Conservation (phyloP, 225 moss, liverwort and hornwort genomes). For the Pseudisothecium myosuroides region DNA sequence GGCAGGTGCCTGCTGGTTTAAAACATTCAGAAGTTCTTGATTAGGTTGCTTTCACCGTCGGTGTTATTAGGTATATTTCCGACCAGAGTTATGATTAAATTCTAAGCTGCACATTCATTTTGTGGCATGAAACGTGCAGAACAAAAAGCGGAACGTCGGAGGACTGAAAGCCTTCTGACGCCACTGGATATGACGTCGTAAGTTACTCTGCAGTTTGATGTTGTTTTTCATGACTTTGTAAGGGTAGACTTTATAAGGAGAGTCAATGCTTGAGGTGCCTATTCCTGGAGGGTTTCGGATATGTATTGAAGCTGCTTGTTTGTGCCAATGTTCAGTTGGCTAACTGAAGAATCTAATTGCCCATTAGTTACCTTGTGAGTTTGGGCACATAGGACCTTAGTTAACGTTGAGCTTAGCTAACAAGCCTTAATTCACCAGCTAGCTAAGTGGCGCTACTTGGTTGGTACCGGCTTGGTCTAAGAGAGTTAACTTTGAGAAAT, state of each 20-base stretch:
- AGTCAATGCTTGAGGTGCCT: not conserved
- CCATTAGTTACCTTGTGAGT: not conserved
- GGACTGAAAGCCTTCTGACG: constrained; percentile 20
- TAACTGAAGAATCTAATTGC: not conserved
- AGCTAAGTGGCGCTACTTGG: not conserved
- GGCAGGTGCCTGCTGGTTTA: not conserved
- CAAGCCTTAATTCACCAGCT: not conserved
- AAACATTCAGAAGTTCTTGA: not conserved
- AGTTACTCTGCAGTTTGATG: not conserved
- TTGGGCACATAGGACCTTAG: not conserved
- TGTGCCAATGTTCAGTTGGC: not conserved
- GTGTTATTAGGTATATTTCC: not conserved
- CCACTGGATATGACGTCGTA: constrained; percentile 51
- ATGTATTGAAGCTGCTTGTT: not conserved
- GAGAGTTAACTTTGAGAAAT: not conserved
- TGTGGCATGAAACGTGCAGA: constrained; percentile 7
- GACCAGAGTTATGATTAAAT: not conserved
- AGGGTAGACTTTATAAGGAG: not conserved
- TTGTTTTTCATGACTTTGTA: not conserved
- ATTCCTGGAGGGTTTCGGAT: not conserved
- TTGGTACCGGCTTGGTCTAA: not conserved
- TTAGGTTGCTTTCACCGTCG: not conserved
- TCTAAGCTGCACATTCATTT: not conserved
- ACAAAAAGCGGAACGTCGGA: constrained; percentile 35
- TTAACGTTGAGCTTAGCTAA: not conserved